These are phyloP conservation scores for Oryza australiensis DNA, from an alignment of 176 grass and related monocot species.

Conservation along the genomic window DNA sequence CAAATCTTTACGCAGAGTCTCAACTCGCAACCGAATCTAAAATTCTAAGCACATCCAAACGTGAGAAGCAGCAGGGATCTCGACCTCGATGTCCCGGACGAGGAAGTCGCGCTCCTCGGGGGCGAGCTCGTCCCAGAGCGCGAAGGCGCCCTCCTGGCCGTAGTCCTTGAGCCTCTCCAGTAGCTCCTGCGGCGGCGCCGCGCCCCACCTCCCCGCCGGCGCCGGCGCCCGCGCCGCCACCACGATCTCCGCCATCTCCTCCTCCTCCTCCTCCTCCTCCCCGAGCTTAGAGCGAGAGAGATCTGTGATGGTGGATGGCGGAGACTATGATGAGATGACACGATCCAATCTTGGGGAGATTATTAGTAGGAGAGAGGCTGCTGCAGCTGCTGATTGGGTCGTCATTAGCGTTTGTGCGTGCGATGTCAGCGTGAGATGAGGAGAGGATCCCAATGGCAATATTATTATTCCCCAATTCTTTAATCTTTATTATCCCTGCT, in stretches of 20 bases:
- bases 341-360: slow-evolving; percentile 28
- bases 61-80: background rate
- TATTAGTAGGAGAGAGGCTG: background rate
- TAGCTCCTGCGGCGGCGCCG: slow-evolving; percentile 75
- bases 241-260: slow-evolving; percentile 54
- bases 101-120: slow-evolving; percentile 81
- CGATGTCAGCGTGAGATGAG: background rate
- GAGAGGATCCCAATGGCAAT: background rate
- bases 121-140: slow-evolving; percentile 81
- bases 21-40: background rate
- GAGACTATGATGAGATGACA: background rate
- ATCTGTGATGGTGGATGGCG: slow-evolving; percentile 3
- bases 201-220: slow-evolving; percentile 44
- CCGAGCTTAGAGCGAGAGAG: background rate
- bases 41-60: background rate
- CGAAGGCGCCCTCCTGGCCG: slow-evolving; percentile 73
- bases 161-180: slow-evolving; percentile 92
- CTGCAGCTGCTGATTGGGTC: background rate
- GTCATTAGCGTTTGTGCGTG: background rate
- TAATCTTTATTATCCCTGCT: background rate
- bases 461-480: background rate
- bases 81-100: slow-evolving; percentile 69
- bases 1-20: background rate
- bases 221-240: slow-evolving; percentile 32
- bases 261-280: no score